Base-by-base conservation (phyloP, 2,329 filamentous ascomycete species). In the Stemphylium beticola region DNA sequence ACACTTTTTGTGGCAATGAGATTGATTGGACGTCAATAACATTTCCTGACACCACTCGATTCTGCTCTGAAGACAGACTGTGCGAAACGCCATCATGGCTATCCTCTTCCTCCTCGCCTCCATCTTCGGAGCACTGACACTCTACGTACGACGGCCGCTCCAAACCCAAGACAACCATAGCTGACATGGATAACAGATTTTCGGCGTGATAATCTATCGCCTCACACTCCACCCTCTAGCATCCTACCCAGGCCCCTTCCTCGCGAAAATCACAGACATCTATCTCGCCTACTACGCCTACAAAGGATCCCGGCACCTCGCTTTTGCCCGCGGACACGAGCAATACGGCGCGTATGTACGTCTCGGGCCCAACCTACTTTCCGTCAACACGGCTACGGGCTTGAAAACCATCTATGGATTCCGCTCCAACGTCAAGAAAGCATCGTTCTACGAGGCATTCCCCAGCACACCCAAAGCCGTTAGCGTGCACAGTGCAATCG, bases 361-460 rank as follows among this genome's bases (percentile, higher is more conserved):
- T 24, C 90, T 89, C 61, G 89, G 89, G 0, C 91, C 91, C 39
- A 91, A 92, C 74, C 85, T 85, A 56, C 78, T 96, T 37, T 91
- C 87, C 1, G 85, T 96, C 78, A 93, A 95, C 80, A 87, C 86
- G 49, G 83, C 83, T 57, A 82, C 65, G 24, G 78, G 77, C 0
- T 64, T 82, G 15, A 79, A 80, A 54, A 75, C 78, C 8, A 82
- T 84, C 65, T 83, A 83, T 61, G 75, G 78, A 29, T 76, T 76
- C 70, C 73, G 76, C 22, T 70, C 76, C 38, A 81, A 82, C 58
- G 77, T 82, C 12, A 75, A 76, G 33, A 83, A 83, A 58, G 77
- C 78, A 1, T 70, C 76, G 32, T 81, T 79, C 60, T 83, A 83
- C 63, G 71, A 73, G 20, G 77, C 79, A 1, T 81, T 82, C 55